Percentiles rank a stretch among this genome's conserved stretches.
Evolutionary conservation across 345 rosid species (phyloP).

Genomic region (Gossypium bickii): DNA sequence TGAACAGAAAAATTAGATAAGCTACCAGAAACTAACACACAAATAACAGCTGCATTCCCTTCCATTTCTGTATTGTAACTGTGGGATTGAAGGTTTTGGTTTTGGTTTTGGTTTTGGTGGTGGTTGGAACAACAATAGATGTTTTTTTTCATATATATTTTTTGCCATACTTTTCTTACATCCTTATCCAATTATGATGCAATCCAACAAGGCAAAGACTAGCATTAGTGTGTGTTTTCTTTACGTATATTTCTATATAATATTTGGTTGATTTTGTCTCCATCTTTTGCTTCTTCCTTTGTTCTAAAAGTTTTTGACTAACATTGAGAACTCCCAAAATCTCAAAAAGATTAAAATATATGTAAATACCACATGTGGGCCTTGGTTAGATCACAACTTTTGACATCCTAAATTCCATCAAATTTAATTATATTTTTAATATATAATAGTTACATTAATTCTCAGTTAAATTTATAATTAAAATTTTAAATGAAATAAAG

Average conservation of each 20-base stretch:
- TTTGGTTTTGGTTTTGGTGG: constrained; percentile 46
- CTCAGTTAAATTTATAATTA: too few relatives aligned
- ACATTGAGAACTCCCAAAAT: not conserved
- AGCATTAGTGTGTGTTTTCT: not conserved
- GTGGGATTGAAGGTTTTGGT: constrained; percentile 25
- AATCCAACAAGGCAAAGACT: not conserved
- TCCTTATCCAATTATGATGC: constrained; percentile 30
- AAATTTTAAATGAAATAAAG: too few relatives aligned
- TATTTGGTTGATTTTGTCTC: not conserved
- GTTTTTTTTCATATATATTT: constrained; percentile 9
- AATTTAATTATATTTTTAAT: not conserved
- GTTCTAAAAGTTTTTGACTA: not conserved
- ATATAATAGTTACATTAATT: too few relatives aligned
- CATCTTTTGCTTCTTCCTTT: not conserved
- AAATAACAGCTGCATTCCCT: too few relatives aligned
- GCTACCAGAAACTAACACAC: not conserved
- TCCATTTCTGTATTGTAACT: too few relatives aligned
- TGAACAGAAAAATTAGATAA: not conserved
- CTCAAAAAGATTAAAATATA: not conserved
- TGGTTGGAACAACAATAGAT: constrained; percentile 49
- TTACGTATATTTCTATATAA: too few relatives aligned
- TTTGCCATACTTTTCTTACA: constrained; percentile 33
- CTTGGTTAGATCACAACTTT: constrained; percentile 5
- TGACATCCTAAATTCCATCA: constrained; percentile 43
- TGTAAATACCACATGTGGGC: not conserved